Percentiles rank a stretch among this genome's conserved stretches.
Evolutionary conservation across 2,329 filamentous ascomycete genomes (phyloP).

Genomic region (Fusarium hostae): DNA sequence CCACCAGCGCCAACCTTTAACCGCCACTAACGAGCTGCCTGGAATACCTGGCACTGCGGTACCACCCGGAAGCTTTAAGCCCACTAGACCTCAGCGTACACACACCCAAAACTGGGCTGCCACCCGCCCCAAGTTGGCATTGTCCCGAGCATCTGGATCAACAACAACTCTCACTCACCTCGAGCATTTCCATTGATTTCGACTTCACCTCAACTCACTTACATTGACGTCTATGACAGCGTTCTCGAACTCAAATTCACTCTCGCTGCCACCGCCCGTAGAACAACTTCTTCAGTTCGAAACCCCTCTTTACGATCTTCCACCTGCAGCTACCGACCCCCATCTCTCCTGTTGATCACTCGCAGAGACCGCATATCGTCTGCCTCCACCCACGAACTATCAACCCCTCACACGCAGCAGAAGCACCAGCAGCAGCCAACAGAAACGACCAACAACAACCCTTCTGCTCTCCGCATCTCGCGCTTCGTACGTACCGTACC

Average conservation of each 20-base stretch:
- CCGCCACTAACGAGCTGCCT: conserved; percentile 35
- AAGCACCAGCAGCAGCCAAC: conserved; percentile 6
- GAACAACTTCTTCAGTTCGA: conserved; percentile 15
- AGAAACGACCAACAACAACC: neutral
- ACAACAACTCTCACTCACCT: conserved; percentile 23
- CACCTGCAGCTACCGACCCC: conserved; percentile 23
- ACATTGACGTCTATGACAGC: conserved; percentile 6
- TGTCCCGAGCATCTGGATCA: conserved; percentile 47
- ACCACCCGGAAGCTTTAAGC: conserved; percentile 17
- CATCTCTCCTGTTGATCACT: conserved; percentile 40
- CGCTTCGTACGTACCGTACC: conserved; percentile 3
- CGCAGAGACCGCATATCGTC: conserved; percentile 35
- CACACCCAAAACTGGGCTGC: conserved; percentile 41
- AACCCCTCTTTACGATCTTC: conserved; percentile 12
- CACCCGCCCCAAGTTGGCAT: conserved; percentile 41
- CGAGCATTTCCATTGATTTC: neutral
- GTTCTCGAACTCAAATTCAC: conserved; percentile 6
- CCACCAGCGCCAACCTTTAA: conserved; percentile 34
- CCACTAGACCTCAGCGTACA: conserved; percentile 26
- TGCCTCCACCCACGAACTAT: conserved; percentile 36
- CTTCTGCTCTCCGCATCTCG: conserved; percentile 29
- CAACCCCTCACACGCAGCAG: conserved; percentile 35
- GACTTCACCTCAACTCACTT: conserved; percentile 6
- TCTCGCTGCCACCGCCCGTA: conserved; percentile 1
- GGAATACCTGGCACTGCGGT: conserved; percentile 19